These are phyloP conservation scores for Exophiala sp. DNA, from an alignment of 2,329 filamentous ascomycete genomes.

Conservation along the genomic window DNA sequence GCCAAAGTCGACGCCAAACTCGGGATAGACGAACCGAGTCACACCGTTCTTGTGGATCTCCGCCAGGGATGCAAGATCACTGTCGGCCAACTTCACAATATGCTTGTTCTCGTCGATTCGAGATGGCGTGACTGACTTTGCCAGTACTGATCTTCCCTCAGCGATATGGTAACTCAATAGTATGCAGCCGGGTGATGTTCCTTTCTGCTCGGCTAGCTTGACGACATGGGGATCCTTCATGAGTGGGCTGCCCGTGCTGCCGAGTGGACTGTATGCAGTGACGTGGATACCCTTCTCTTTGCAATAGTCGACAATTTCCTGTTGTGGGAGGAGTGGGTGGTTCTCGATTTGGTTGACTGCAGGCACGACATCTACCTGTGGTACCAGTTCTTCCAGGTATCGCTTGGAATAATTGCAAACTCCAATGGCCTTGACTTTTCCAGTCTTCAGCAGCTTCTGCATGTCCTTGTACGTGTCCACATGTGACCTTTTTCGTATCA, in stretches of 20 bases:
- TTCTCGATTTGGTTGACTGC: conserved; percentile 52
- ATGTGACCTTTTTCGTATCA: conserved; percentile 39
- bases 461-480: conserved; percentile 48
- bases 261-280: conserved; percentile 54
- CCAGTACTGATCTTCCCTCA: conserved; percentile 22
- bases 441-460: conserved; percentile 41
- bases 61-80: conserved; percentile 35
- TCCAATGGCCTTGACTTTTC: conserved; percentile 51
- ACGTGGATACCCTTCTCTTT: conserved; percentile 51
- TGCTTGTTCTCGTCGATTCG: conserved; percentile 44
- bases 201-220: conserved; percentile 40
- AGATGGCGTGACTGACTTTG: conserved; percentile 43
- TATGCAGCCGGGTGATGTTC: conserved; percentile 38
- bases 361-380: conserved; percentile 44
- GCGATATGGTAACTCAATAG: conserved; percentile 43
- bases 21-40: conserved; percentile 21
- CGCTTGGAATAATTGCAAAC: conserved; percentile 51
- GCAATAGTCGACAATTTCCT: conserved; percentile 47
- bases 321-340: conserved; percentile 54
- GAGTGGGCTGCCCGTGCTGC: conserved; percentile 47
- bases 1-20: conserved; percentile 25
- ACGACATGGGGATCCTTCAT: conserved; percentile 42
- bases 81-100: conserved; percentile 38
- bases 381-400: conserved; percentile 48
- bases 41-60: conserved; percentile 25